Evolutionary conservation across 768 basidiomycete genomes (phyloP), one percentile per base, ranked within the genome.

Genomic region (Russula lepida): DNA sequence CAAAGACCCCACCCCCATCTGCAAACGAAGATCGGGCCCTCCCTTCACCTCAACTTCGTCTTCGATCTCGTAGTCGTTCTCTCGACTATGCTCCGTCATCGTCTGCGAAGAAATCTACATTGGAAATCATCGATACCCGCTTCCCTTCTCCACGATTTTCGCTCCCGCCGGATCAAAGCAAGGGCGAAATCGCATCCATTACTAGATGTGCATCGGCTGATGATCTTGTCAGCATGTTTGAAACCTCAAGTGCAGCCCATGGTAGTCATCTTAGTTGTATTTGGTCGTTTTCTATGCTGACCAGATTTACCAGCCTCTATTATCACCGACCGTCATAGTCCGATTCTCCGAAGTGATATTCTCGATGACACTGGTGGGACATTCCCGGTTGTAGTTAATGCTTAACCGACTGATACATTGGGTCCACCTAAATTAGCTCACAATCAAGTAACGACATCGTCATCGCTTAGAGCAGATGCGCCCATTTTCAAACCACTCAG

Each of bases 401-500:
- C 19, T 47, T 30, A 9, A 25, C 12, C 30, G n/a, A 37, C 37
- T 52, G 25, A 44, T 13, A 25, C 17, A 6, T 27, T 15, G 25
- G 21, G 30, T 6, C 41, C 19, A 7, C 39, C 6, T 25, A 4
- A 28, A 27, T 32, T n/a, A 63, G 62, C 39, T 35, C 6, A 17
- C 37, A 27, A 33, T 4, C 44, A 49, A 48, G 28, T 39, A 12
- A 50, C 44, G 9, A 17, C 35, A 37, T 37, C 17, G 15, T 37
- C 35, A 37, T 23, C 8, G 4, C 56, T 58, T 25, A 58, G 37
- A 27, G 56, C 46, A 53, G 57, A 54, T 19, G 51, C 57, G 11
- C 56, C 62, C 58, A 47, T 48, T n/a, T 63, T 58, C 52, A 43
- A 32, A 19, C 52, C 52, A 35, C 23, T 44, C 12, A 37, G 21